Evolutionary conservation across 495 filamentous ascomycete species (phyloP).

Genomic region (Tuber magnatum): DNA sequence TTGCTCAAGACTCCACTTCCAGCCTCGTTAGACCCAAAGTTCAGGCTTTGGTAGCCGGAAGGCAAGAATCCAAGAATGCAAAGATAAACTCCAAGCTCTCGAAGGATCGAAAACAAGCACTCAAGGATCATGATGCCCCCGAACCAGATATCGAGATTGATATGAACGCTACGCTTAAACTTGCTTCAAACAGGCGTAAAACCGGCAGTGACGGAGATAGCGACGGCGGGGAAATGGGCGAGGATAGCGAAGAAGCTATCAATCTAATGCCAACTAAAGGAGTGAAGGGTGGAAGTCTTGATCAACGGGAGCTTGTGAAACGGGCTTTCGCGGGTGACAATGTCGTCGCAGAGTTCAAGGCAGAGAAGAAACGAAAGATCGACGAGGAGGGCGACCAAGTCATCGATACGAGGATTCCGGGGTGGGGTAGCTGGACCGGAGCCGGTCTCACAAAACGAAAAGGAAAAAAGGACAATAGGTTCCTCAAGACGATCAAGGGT

Average conservation of each 20-base stretch:
- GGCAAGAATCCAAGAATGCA: conserved; percentile 31
- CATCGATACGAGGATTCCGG: conserved; percentile 75
- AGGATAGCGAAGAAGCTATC: conserved; percentile 32
- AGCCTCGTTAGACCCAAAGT: conserved; percentile 24
- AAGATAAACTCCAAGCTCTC: conserved; percentile 36
- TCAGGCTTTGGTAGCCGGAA: conserved; percentile 18
- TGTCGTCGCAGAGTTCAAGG: conserved; percentile 71
- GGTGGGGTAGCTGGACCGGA: conserved; percentile 88
- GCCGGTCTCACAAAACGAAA: conserved; percentile 62
- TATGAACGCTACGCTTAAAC: conserved; percentile 29
- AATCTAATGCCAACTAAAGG: conserved; percentile 30
- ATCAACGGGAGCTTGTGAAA: conserved; percentile 73
- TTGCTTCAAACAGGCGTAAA: conserved; percentile 34
- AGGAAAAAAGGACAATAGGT: conserved; percentile 55
- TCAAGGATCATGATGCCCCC: conserved; percentile 32
- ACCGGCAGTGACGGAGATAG: conserved; percentile 41
- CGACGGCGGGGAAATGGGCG: conserved; percentile 54
- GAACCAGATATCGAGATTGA: conserved; percentile 39
- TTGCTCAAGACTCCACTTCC: conserved; percentile 22
- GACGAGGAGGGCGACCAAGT: conserved; percentile 79
- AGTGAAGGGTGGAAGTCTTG: conserved; percentile 41
- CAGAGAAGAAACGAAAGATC: conserved; percentile 66
- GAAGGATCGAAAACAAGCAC: conserved; percentile 33
- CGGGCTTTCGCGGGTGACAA: conserved; percentile 85
- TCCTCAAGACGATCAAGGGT: conserved; percentile 66